Base-by-base conservation (phyloP, 2,329 filamentous ascomycete genomes). In the Phyllosticta citriasiana region DNA sequence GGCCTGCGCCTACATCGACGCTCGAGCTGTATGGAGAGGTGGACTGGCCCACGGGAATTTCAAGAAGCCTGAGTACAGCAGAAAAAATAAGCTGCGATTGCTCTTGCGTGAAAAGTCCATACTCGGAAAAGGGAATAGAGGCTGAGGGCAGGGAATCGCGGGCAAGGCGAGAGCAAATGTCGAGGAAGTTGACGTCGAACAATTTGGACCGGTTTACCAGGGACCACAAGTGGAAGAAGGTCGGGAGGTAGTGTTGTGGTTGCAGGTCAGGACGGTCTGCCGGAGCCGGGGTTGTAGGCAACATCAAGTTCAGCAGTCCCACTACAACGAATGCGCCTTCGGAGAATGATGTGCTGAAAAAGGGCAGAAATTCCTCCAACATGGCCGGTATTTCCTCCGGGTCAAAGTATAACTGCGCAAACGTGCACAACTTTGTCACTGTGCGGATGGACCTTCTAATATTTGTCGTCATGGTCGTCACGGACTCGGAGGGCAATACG, bases 201-300 rank as follows among this genome's bases (percentile, higher is more conserved):
- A 86, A 82, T 73, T 90, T 94, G 0, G 93, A 97, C 57, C 95
- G 83, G 67, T 91, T 94, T 66, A 97, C 86, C 52, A 97, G 80
- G 1, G 92, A 94, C 94, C 94, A 99, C 1, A 97, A 77, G 73
- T 99, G 94, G 79, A 99, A 99, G 67, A 96, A 88, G 0, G 93
- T 96, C 2, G 94, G 94, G 40, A 97, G 78, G 69, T 95, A 93
- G 70, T 93, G 86, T 66, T 92, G 87, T 0, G 94, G 93, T 67
- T 91, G 86, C n/a, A 96, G 84, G 67, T 91, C 84, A 33, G 81
- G 79, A 67, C 88, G 84, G 30, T 85, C 84, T 26, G 84, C 81
- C 3, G 91, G 88, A 2, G 88, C 84, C 1, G 91, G 86, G 40
- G 86, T 84, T 7, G 93, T 97, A 19, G 94, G 94, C 64, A 99